A percentile compares a stretch with the other conserved stretches of the same genome.
Conservation (phyloP, 192 early-diverging fungal genomes). For the Spinellus fusiger region DNA sequence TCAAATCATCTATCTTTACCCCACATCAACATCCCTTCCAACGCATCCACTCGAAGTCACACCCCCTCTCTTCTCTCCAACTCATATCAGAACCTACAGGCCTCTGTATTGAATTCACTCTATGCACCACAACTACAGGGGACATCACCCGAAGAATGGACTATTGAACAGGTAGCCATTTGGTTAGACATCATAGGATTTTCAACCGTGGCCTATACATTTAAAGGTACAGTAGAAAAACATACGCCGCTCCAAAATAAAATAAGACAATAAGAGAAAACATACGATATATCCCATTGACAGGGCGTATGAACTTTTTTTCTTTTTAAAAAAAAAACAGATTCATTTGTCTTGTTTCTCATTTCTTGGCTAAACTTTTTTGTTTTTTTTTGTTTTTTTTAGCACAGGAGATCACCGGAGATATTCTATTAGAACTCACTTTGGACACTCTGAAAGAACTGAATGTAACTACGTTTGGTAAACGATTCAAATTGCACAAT, state of each 20-base stretch:
- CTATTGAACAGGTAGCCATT: conserved; percentile 19
- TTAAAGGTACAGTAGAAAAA: conserved; percentile 21
- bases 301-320: too few relatives aligned
- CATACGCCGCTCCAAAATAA: not conserved
- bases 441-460: conserved; percentile 60
- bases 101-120: not conserved
- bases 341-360: not conserved
- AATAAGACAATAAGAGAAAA: not conserved
- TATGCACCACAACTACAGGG: not conserved
- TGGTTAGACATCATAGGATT: conserved; percentile 20
- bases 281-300: too few relatives aligned
- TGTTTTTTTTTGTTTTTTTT: conserved; percentile 10
- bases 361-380: not conserved
- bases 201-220: conserved; percentile 10
- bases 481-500: conserved; percentile 62
- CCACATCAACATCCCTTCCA: not conserved
- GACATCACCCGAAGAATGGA: conserved; percentile 21
- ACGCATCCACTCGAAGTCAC: too few relatives aligned
- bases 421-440: conserved; percentile 55
- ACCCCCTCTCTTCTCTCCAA: not conserved
- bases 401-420: conserved; percentile 66
- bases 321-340: not conserved
- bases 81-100: not conserved
- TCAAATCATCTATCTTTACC: not conserved
- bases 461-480: conserved; percentile 55